Evolutionary conservation across 257 asterid species (phyloP).

Genomic region (Linaria vulgaris): DNA sequence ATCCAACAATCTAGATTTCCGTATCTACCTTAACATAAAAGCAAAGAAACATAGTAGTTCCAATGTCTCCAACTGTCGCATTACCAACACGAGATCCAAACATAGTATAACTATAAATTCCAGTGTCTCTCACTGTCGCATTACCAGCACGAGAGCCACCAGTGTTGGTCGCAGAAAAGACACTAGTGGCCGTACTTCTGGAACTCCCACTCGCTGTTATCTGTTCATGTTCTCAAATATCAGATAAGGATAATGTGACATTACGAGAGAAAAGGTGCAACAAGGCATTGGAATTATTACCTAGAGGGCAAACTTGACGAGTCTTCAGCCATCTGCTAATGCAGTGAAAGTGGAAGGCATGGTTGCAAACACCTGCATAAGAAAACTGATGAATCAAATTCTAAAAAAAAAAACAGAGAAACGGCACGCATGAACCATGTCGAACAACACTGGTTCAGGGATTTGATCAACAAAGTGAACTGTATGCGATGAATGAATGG

Average conservation of each 20-base stretch:
- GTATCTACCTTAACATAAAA: too few species aligned
- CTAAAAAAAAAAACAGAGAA: too few species aligned
- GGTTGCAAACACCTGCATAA: constrained; percentile 87
- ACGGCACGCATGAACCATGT: too few species aligned
- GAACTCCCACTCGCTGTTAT: constrained; percentile 99
- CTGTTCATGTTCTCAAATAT: constrained; percentile 35
- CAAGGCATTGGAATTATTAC: constrained; percentile 38
- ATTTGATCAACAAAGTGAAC: too few species aligned
- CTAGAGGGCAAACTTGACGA: constrained; percentile 97
- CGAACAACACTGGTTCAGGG: too few species aligned
- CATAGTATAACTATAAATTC: too few species aligned
- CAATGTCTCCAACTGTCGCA: not conserved
- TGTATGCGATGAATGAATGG: too few species aligned
- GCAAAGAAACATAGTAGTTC: too few species aligned
- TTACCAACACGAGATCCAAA: constrained; percentile 8
- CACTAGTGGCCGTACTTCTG: constrained; percentile 92
- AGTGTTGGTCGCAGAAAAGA: not conserved
- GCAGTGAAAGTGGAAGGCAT: constrained; percentile 98
- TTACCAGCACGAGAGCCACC: constrained; percentile 11
- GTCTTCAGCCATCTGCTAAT: constrained; percentile 99
- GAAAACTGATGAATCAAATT: not conserved
- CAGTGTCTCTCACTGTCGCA: constrained; percentile 1
- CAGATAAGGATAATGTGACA: not conserved
- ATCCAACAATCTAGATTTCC: too few species aligned
- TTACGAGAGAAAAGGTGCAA: not conserved